Percentiles rank a stretch among this genome's conserved stretches.
These are phyloP conservation scores for Fusarium ambrosium DNA, from an alignment of 2,329 filamentous ascomycete genomes.

Conservation along the genomic window DNA sequence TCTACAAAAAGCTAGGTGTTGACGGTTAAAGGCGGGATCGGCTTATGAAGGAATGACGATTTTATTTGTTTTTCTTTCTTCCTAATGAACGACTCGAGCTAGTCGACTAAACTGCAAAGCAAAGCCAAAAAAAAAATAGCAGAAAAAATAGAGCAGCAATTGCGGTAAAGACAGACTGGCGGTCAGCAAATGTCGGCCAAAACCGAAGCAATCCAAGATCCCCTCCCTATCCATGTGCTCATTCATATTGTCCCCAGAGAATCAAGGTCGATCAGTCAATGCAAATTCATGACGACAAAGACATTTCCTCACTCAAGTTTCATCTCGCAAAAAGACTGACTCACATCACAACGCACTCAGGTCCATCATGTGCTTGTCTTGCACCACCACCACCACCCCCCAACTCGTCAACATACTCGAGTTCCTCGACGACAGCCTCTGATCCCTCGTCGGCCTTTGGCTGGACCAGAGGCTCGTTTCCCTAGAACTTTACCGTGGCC, in stretches of 20 bases:
- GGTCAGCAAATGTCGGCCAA: constrained; percentile 9
- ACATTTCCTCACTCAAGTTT: background rate
- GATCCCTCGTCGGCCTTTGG: constrained; percentile 26
- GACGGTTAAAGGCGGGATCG: constrained; percentile 37
- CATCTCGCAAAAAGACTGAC: constrained; percentile 10
- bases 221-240: constrained; percentile 5
- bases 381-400: background rate
- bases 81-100: constrained; percentile 48
- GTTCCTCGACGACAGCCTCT: constrained; percentile 33
- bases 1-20: constrained; percentile 42
- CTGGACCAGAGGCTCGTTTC: constrained; percentile 37
- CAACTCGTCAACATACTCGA: constrained; percentile 1
- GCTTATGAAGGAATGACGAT: constrained; percentile 47
- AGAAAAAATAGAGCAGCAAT: constrained; percentile 19
- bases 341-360: constrained; percentile 38
- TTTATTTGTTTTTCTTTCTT: constrained; percentile 37
- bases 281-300: background rate
- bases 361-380: constrained; percentile 8
- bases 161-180: constrained; percentile 43
- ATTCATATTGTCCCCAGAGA: constrained; percentile 12
- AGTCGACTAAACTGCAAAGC: constrained; percentile 25
- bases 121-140: background rate
- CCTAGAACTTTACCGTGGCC: constrained; percentile 43
- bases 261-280: constrained; percentile 13
- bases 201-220: constrained; percentile 10